Conservation (phyloP, 129 eudicot species). For the Centella asiatica region DNA sequence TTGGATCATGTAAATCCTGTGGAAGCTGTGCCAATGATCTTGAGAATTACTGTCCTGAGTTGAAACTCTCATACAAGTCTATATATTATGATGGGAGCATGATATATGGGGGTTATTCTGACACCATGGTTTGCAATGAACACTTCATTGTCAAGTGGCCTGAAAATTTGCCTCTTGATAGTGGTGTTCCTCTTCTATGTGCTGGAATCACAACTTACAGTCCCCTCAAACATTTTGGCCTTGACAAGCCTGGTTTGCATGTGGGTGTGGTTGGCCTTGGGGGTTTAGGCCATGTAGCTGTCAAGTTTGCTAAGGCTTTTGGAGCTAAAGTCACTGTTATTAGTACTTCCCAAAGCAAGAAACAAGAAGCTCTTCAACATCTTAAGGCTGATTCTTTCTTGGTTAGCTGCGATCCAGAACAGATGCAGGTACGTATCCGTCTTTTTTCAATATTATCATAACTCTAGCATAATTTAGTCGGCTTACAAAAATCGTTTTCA, state of each 20-base stretch:
- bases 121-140: slow-evolving; percentile 37
- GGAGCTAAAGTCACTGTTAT: slow-evolving; percentile 43
- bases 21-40: slow-evolving; percentile 32
- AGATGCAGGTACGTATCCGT: slow-evolving; percentile 24
- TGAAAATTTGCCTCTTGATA: slow-evolving; percentile 35
- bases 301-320: slow-evolving; percentile 50
- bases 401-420: slow-evolving; percentile 45
- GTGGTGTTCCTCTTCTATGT: slow-evolving; percentile 49
- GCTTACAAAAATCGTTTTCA: no score
- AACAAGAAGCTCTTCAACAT: slow-evolving; percentile 37
- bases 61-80: slow-evolving; percentile 27
- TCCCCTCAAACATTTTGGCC: slow-evolving; percentile 42
- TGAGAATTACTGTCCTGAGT: slow-evolving; percentile 40
- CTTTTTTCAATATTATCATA: no score
- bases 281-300: slow-evolving; percentile 54
- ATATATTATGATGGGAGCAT: slow-evolving; percentile 16
- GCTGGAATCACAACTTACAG: slow-evolving; percentile 47
- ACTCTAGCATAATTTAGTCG: no score
- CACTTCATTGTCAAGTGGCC: slow-evolving; percentile 48
- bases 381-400: slow-evolving; percentile 49
- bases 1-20: slow-evolving; percentile 45
- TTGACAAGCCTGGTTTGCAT: slow-evolving; percentile 47
- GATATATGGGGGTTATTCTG: slow-evolving; percentile 54
- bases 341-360: slow-evolving; percentile 33
- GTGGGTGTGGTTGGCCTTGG: slow-evolving; percentile 58